Base-by-base conservation (phyloP, 2,329 filamentous ascomycete species). In the Apiospora arundinis region DNA sequence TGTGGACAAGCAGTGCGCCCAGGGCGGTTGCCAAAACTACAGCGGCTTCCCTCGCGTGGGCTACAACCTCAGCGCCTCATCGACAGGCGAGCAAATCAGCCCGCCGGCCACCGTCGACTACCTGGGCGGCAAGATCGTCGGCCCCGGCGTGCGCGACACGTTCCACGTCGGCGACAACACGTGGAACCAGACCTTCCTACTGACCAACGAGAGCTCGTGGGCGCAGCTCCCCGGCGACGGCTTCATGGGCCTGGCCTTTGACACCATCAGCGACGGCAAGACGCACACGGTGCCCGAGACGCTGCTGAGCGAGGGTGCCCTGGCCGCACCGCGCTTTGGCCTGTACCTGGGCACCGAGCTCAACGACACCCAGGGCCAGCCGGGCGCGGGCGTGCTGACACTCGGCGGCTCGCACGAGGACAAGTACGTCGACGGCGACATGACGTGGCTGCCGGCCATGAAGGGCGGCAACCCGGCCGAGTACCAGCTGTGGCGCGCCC, bases 201-300 rank as follows among this genome's bases (percentile, higher is more conserved):
- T 76, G 14, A 78, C 77, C 32, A 78, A 78, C 70, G 70, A 77
- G 69, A 78, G 73, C 67, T 75, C 70, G 28, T 82, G 80, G 80
- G 70, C 70, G 0, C 66, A 75, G 8, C 74, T 78, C 8, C 73
- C 81, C 0, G 78, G 76, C 4, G 78, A 81, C 63, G 81, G 81
- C 28, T 82, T 83, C 73, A 69, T 83, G 44, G 81, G 81, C 0
- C 73, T 82, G 3, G 77, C 76, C 1, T 83, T 82, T 42, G 72
- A 73, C 21, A 77, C 76, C 28, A 82, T 82, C 63, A 66, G 76
- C 11, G 80, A 78, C 5, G 77, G 75, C 18, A 74, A 74, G 46
- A 76, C 80, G 0, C 73, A 74, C 2, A 80, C 81, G 0, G 23
- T 82, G 16, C 76, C 80, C 16, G 80, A 82, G 72, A 77, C 78